Conservation (phyloP, 2,329 filamentous ascomycete species). For the Colletotrichum trifolii region DNA sequence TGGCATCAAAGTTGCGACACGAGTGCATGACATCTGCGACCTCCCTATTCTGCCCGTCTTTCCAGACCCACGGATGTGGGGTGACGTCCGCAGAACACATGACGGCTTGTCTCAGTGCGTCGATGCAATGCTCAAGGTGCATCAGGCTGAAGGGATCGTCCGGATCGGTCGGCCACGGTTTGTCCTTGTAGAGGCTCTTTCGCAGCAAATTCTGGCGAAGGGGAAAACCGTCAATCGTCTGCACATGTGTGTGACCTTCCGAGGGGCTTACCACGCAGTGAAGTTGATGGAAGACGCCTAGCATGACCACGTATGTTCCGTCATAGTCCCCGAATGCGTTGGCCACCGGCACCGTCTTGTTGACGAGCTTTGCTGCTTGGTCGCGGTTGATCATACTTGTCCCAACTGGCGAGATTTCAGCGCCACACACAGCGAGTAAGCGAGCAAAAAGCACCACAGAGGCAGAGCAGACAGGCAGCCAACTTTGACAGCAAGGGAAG, state of each 20-base stretch:
- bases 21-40: conserved; percentile 1
- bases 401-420: background rate
- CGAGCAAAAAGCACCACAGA: no score
- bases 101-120: conserved; percentile 5
- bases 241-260: background rate
- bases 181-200: conserved; percentile 4
- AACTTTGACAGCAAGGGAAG: background rate
- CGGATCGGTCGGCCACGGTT: background rate
- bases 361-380: conserved; percentile 2
- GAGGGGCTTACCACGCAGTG: background rate
- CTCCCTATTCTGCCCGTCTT: conserved; percentile 3
- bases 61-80: conserved; percentile 5
- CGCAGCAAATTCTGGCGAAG: conserved; percentile 1
- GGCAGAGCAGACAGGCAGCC: no score
- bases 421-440: background rate
- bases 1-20: conserved; percentile 6
- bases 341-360: conserved; percentile 1
- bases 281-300: conserved; percentile 5
- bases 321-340: background rate
- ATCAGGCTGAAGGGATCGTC: conserved; percentile 2
- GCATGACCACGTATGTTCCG: conserved; percentile 3
- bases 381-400: conserved; percentile 10
- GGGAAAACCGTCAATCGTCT: background rate
- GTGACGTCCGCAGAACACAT: conserved; percentile 6
- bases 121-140: conserved; percentile 4